Base-by-base conservation (phyloP, 2,329 filamentous ascomycete genomes). In the Epichloe amarillans region DNA sequence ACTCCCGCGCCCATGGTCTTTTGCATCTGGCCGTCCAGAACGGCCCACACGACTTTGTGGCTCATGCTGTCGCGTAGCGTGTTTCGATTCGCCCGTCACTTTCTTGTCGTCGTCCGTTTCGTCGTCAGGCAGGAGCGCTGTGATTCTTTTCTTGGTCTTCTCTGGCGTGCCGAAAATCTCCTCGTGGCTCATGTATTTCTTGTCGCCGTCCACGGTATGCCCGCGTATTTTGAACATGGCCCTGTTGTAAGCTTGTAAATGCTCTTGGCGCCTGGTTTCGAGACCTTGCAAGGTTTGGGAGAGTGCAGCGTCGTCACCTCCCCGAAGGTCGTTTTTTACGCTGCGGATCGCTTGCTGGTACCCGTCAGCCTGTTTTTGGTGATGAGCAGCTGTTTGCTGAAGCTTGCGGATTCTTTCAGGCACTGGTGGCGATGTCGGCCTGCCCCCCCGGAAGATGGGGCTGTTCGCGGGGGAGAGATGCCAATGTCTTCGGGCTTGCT, bases 401-500 rank as follows among this genome's bases (percentile, higher is more conserved):
- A 61, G 47, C 42, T 54, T 45, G n/a, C 57, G 55, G 11, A 56
- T 55, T 46, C 55, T 52, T 12, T 51, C 54, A 5, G 63, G 54
- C 26, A 63, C 59, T 11, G 50, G 11, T 3, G 52, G 55, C 4
- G 57, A 47, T 45, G 50, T 49, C 42, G 57, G 55, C 30, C 43
- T 46, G 26, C 52, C 58, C 15, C 58, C 15, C 56, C 57, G 49
- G 23, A 64, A 60, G 10, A 58, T 50, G 14, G 53, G 48, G 46
- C 54, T 66, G 44, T 59, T 57, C 3, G 54, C 42, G 64, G 64
- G 64, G 7, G 60, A 64, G 26, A 66, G 57, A 40, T 60, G 53
- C 58, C 62, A 62, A 44, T 64, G 62, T 44, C 62, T 53, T 51
- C 62, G 58, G 41, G 66, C 66, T 50, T 60, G 60, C 52, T 67